Evolutionary conservation across 495 filamentous ascomycete genomes (phyloP), one percentile per base, ranked within the genome.

Genomic region (Aspergillus olivimuriae): DNA sequence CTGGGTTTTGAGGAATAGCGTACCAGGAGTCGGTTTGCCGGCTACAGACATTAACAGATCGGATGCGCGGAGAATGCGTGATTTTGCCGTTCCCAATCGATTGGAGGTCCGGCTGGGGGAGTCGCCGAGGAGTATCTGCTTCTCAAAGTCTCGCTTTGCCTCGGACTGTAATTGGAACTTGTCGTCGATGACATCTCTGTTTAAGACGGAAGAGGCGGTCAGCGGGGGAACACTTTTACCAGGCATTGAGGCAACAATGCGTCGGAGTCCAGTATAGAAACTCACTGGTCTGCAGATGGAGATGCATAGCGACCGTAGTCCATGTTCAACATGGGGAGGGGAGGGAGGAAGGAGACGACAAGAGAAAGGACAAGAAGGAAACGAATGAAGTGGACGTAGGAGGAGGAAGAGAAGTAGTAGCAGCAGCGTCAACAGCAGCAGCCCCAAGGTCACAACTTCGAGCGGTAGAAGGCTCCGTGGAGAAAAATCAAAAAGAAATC

Each of bases 1-100:
- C n/a, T n/a, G n/a, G n/a, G n/a, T n/a, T n/a, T n/a, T n/a, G n/a
- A n/a, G 26, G 30, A 23, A 18, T 26, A 46, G 41, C 47, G 39
- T 52, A 58, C 55, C 55, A 30, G 15, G 47, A 14, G 48, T 50
- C 17, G 48, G 50, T 38, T 46, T 45, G 20, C 55, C 55, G 23
- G 51, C 48, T 14, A 58, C 37, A 2, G 55, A 58, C 35, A 58
- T 33, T 1, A 58, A 30, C 16, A 58, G 48, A 17, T 58, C 55
- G 2, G 55, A 58, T 8, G 51, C 55, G 18, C 48, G 44, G 21
- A 58, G 39, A 10, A 58, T 51, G 12, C 51, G 43, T 2, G 46
- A 47, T 34, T 52, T 51, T 3, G 48, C n/a, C n/a, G n/a, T 44
- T 30, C 44, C 42, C 10, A 52, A 30, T 22, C 40, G 37, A 26